Evolutionary conservation across 2,329 filamentous ascomycete genomes (phyloP).

Genomic region (Fusarium torulosum): DNA sequence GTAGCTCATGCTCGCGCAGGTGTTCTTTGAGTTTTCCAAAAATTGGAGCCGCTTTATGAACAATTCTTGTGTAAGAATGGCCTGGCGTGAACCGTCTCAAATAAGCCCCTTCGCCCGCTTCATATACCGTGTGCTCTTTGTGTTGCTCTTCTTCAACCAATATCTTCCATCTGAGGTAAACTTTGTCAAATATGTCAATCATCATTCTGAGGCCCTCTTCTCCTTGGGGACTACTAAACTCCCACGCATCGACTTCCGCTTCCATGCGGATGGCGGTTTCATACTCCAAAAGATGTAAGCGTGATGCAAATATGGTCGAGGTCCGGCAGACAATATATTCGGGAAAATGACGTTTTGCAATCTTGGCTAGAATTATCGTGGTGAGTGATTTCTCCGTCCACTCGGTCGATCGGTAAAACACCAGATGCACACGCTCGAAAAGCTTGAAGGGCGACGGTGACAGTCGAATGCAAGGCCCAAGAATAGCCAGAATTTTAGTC

Average conservation of each 20-base stretch:
- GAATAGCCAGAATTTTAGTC: conserved; percentile 79
- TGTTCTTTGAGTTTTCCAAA: conserved; percentile 87
- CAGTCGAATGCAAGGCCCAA: conserved; percentile 87
- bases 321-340: conserved; percentile 91
- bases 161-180: conserved; percentile 84
- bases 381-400: conserved; percentile 98
- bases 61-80: conserved; percentile 92
- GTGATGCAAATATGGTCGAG: conserved; percentile 86
- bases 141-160: conserved; percentile 79
- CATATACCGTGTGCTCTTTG: conserved; percentile 82
- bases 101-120: conserved; percentile 88
- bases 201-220: conserved; percentile 75
- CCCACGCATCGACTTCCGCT: conserved; percentile 84
- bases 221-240: conserved; percentile 79
- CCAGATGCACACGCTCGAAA: conserved; percentile 93
- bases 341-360: conserved; percentile 88
- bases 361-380: conserved; percentile 92
- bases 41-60: conserved; percentile 86
- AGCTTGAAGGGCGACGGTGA: conserved; percentile 79
- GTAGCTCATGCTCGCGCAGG: conserved; percentile 77
- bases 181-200: conserved; percentile 76
- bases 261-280: conserved; percentile 88
- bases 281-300: conserved; percentile 83
- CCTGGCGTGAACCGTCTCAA: conserved; percentile 89
- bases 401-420: conserved; percentile 95